Evolutionary conservation across 2,329 filamentous ascomycete species (phyloP).

Genomic region (Xylariales sp.): DNA sequence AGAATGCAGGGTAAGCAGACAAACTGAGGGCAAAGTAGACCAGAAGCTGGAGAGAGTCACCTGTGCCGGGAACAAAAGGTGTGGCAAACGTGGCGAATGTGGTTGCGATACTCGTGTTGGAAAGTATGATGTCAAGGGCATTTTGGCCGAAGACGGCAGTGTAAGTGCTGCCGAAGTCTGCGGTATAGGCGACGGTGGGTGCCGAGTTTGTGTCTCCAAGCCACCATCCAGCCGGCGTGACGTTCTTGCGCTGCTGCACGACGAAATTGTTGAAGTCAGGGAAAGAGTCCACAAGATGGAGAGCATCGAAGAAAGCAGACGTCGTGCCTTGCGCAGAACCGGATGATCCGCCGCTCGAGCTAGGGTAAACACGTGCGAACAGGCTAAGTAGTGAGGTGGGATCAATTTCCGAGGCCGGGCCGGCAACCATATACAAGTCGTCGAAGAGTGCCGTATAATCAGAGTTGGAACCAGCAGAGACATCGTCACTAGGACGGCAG

Average conservation of each 20-base stretch:
- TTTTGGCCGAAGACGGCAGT: slow-evolving; percentile 74
- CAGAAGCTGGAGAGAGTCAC: slow-evolving; percentile 80
- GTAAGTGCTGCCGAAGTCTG: slow-evolving; percentile 66
- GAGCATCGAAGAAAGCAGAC: slow-evolving; percentile 48
- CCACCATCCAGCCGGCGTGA: slow-evolving; percentile 85
- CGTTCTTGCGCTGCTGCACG: slow-evolving; percentile 68
- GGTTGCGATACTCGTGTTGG: slow-evolving; percentile 75
- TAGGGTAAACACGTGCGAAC: slow-evolving; percentile 56
- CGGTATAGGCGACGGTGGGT: slow-evolving; percentile 78
- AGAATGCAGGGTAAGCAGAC: slow-evolving; percentile 84
- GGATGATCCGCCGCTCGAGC: slow-evolving; percentile 30
- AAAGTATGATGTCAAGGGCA: slow-evolving; percentile 72
- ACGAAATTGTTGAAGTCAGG: slow-evolving; percentile 77
- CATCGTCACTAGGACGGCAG: slow-evolving; percentile 49
- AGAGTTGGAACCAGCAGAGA: slow-evolving; percentile 51
- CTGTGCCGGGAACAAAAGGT: slow-evolving; percentile 75
- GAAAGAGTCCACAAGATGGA: slow-evolving; percentile 71
- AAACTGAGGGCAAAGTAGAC: slow-evolving; percentile 85
- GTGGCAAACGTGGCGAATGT: slow-evolving; percentile 80
- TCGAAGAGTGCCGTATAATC: slow-evolving; percentile 52
- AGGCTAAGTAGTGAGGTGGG: slow-evolving; percentile 48
- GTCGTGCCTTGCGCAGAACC: slow-evolving; percentile 26
- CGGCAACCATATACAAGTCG: slow-evolving; percentile 55
- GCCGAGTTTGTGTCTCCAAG: slow-evolving; percentile 69
- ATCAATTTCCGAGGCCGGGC: slow-evolving; percentile 58